A percentile compares a stretch with the other conserved stretches of the same genome.
These are phyloP conservation scores for Lecanicillium sp. DNA, from an alignment of 2,329 filamentous ascomycete genomes.

Conservation along the genomic window DNA sequence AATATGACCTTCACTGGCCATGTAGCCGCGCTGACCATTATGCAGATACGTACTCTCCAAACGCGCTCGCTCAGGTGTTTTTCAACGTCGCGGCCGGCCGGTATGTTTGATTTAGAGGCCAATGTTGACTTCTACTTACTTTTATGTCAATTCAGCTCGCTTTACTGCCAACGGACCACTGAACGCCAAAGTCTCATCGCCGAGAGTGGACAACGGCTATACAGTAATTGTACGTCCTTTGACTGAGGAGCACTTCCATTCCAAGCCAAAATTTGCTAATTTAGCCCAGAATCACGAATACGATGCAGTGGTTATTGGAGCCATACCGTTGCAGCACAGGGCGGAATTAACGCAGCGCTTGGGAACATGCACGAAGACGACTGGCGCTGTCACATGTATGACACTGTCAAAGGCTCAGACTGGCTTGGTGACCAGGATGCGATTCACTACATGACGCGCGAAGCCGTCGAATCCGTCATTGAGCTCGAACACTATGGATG, in stretches of 20 bases:
- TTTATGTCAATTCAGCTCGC: slow-evolving; percentile 44
- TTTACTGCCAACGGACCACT: slow-evolving; percentile 80
- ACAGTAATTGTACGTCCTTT: slow-evolving; percentile 85
- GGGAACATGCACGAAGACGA: slow-evolving; percentile 98
- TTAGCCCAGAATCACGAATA: slow-evolving; percentile 97
- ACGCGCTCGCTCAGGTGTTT: too few species aligned
- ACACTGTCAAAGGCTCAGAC: slow-evolving; percentile 95
- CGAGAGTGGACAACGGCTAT: slow-evolving; percentile 81
- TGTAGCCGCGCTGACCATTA: too few species aligned
- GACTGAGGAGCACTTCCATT: too few species aligned
- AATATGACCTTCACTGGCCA: too few species aligned
- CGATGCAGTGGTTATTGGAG: slow-evolving; percentile 90
- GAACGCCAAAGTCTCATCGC: slow-evolving; percentile 85
- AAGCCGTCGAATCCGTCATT: slow-evolving; percentile 61
- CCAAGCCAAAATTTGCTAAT: too few species aligned
- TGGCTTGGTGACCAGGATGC: slow-evolving; percentile 94
- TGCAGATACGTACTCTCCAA: too few species aligned
- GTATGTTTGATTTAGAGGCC: too few species aligned
- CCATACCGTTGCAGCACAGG: slow-evolving; percentile 75
- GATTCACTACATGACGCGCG: slow-evolving; percentile 77
- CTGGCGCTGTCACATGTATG: slow-evolving; percentile 99
- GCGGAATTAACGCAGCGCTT: slow-evolving; percentile 80
- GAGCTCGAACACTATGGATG: slow-evolving; percentile 62
- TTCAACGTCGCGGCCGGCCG: too few species aligned
- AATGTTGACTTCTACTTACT: slow-evolving; percentile 6